Evolutionary conservation across 2,329 filamentous ascomycete genomes (phyloP).

Genomic region (Colletotrichum theobromicola): DNA sequence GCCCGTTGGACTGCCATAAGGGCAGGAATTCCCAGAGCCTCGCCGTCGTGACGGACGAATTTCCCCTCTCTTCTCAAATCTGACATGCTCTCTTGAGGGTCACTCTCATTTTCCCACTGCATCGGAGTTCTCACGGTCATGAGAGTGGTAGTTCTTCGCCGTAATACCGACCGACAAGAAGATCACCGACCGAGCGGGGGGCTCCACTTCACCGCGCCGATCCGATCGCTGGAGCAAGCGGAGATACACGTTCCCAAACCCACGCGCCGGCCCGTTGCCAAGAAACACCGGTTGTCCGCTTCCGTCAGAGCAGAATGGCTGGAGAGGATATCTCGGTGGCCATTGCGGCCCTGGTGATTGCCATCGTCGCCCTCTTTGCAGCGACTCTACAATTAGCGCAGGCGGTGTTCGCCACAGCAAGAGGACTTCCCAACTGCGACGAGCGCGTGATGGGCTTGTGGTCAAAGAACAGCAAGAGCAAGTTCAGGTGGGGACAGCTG

Average conservation of each 20-base stretch:
- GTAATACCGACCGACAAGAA: not conserved
- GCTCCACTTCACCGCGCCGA: not conserved
- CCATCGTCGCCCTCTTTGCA: not conserved
- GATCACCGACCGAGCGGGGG: not conserved
- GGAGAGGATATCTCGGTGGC: not conserved
- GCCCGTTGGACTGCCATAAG: not conserved
- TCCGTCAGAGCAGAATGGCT: not conserved
- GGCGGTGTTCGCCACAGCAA: not conserved
- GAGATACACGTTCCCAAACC: not conserved
- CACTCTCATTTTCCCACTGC: not conserved
- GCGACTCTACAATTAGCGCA: not conserved
- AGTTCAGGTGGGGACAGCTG: not conserved
- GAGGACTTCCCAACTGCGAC: not conserved
- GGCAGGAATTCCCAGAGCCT: not conserved
- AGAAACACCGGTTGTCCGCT: not conserved
- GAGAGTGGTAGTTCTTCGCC: not conserved
- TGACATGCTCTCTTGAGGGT: not conserved
- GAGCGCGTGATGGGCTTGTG: slow-evolving; percentile 6
- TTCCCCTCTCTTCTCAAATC: not conserved
- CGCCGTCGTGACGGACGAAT: not conserved
- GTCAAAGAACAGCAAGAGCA: not conserved
- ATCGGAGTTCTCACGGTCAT: not conserved
- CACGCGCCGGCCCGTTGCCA: not conserved
- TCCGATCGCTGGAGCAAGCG: not conserved
- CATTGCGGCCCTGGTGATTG: not conserved